Evolutionary conservation across 495 filamentous ascomycete genomes (phyloP).

Genomic region (Lindgomyces ingoldianus): DNA sequence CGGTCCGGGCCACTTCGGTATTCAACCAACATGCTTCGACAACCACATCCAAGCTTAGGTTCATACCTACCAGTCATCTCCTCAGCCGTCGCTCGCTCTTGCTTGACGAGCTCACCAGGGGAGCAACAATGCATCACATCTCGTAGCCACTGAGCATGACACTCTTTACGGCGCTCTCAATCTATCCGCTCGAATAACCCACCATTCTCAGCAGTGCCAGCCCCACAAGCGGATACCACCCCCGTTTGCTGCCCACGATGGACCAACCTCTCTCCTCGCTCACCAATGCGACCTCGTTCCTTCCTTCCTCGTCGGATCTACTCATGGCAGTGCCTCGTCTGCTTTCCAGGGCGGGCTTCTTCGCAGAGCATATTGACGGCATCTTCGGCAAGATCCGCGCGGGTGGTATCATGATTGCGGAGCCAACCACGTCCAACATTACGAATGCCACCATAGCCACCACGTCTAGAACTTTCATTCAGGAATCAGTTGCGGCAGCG

Average conservation of each 20-base stretch:
- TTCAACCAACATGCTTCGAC: too few species aligned
- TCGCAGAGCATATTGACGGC: conserved; percentile 63
- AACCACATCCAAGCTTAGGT: too few species aligned
- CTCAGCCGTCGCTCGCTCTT: background rate
- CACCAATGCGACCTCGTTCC: conserved; percentile 26
- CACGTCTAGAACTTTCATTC: conserved; percentile 38
- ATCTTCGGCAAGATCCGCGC: conserved; percentile 51
- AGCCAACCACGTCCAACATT: conserved; percentile 48
- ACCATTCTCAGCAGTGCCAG: too few species aligned
- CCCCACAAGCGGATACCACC: background rate
- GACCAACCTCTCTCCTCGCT: conserved; percentile 15
- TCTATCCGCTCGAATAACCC: background rate
- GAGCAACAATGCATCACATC: background rate
- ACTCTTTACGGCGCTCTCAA: background rate
- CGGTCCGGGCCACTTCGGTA: too few species aligned
- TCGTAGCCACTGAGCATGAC: background rate
- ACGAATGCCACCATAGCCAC: conserved; percentile 43
- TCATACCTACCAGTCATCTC: background rate
- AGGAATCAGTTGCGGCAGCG: conserved; percentile 44
- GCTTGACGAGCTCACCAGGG: background rate
- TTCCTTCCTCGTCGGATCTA: conserved; percentile 51
- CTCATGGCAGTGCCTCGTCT: conserved; percentile 64
- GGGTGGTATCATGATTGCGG: conserved; percentile 62
- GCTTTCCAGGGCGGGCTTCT: conserved; percentile 60
- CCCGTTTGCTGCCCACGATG: conserved; percentile 3